phyloP scores from a whole-genome alignment of 495 filamentous ascomycete species.

The Viridothelium virens region DNA sequence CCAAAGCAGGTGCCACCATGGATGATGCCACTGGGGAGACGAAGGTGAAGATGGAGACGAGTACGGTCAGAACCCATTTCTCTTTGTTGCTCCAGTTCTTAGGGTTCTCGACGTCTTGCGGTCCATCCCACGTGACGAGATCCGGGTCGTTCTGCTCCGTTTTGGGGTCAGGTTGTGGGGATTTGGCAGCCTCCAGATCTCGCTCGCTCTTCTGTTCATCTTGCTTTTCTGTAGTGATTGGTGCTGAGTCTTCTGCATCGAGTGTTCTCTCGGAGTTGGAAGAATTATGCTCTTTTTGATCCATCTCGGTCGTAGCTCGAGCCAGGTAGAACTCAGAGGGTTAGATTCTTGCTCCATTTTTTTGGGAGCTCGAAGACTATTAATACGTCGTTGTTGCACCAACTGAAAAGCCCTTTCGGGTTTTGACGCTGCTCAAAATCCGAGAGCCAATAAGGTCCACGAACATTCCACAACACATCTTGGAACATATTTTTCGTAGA shows the following conservation, averaged over 20 bases:
- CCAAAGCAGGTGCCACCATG: slow-evolving; percentile 33
- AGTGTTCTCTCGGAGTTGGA: not conserved
- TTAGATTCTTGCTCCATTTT: not conserved
- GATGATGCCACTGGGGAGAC: slow-evolving; percentile 28
- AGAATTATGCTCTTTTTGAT: not conserved
- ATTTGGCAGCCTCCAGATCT: not conserved
- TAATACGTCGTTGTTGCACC: not conserved
- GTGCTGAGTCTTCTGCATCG: not conserved
- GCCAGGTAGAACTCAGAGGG: not conserved
- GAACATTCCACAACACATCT: too few relatives aligned
- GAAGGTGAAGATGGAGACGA: slow-evolving; percentile 30
- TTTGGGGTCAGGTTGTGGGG: not conserved
- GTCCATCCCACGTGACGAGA: slow-evolving; percentile 23
- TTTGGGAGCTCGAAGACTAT: not conserved
- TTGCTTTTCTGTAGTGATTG: not conserved
- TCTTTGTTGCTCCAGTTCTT: slow-evolving; percentile 26
- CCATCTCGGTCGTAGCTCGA: not conserved
- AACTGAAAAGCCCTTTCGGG: too few relatives aligned
- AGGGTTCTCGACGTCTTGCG: slow-evolving; percentile 28
- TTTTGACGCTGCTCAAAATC: too few relatives aligned
- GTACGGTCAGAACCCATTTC: slow-evolving; percentile 26
- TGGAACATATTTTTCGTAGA: too few relatives aligned
- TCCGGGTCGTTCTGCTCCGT: slow-evolving; percentile 14
- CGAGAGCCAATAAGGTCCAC: too few relatives aligned
- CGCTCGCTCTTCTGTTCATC: slow-evolving; percentile 3